phyloP scores from a whole-genome alignment of 768 basidiomycete species.

The Mycena epipterygia region DNA sequence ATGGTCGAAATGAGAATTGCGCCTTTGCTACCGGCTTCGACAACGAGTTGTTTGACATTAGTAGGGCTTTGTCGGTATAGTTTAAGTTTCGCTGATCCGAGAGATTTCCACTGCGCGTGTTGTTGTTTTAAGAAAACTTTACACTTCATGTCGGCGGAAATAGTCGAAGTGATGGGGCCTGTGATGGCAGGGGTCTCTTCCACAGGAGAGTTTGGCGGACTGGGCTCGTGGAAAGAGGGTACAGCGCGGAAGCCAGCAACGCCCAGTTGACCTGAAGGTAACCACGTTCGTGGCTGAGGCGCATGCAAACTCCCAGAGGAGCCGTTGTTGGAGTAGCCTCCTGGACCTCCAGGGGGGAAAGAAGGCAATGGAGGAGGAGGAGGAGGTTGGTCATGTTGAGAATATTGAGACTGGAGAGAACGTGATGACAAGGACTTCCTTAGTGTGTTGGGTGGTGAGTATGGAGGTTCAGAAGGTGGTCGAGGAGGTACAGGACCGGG shows the following conservation, averaged over 20 bases:
- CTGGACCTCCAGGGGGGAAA: conserved; percentile 53
- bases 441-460: conserved; percentile 45
- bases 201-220: conserved; percentile 88
- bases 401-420: conserved; percentile 67
- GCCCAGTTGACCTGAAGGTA: conserved; percentile 74
- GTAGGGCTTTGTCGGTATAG: conserved; percentile 89
- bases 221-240: conserved; percentile 73
- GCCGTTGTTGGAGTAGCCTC: conserved; percentile 49
- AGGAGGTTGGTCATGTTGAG: conserved; percentile 56
- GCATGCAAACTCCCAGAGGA: conserved; percentile 56
- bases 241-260: conserved; percentile 66
- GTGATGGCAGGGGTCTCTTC: conserved; percentile 63
- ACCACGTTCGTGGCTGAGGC: conserved; percentile 64
- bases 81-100: conserved; percentile 90
- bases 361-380: conserved; percentile 59
- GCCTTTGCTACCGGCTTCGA: conserved; percentile 85
- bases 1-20: conserved; percentile 93
- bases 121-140: conserved; percentile 97
- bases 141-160: conserved; percentile 96
- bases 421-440: conserved; percentile 71
- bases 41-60: conserved; percentile 96
- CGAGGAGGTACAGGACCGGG: conserved; percentile 50
- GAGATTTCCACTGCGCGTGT: conserved; percentile 97
- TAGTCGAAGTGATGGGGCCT: conserved; percentile 81
- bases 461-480: conserved; percentile 63